Evolutionary conservation across 2,329 filamentous ascomycete species (phyloP), one percentile per base, ranked within the genome.

Genomic region (Neoscytalidium dimidiatum): DNA sequence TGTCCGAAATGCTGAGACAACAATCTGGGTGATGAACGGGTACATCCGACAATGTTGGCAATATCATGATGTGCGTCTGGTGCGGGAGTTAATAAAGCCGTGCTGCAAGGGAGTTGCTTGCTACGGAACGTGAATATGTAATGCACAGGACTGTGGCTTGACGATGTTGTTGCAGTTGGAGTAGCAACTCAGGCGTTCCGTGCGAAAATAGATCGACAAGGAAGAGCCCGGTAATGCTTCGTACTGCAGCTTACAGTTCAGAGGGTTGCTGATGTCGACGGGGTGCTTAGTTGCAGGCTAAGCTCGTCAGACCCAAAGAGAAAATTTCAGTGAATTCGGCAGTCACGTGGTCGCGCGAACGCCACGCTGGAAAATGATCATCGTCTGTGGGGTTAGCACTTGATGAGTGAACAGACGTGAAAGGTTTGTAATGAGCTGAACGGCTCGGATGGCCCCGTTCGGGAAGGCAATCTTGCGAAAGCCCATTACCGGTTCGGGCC

Each of bases 1-100:
- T 67, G 29, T 43, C 61, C 60, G 76, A 78, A 21, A 79, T 71
- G 60, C 69, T 71, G 38, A 78, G 72, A 66, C 77, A 79, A 65
- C 74, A 78, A 57, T 74, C 74, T 0, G 76, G 64, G 53, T 75
- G 71, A 26, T 68, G 64, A 17, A 58, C 65, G 0, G 75, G 73
- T n/a, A 21, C 61, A 23, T 48, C 31, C n/a, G 29, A 28, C 21
- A 65, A 35, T 4, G 41, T n/a, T 41, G 62, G 62, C 35, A 64
- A 26, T 35, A 56, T 56, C 17, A 13, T 46, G 61, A 33, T 19
- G 28, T 8, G 23, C 53, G 53, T 38, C 35, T 44, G 53, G 29
- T 19, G 23, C 53, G 23, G 53, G n/a, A 23, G 43, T 8, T 23
- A 29, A 23, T 23, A 60, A 21, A 21, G 9, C 29, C 23, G 13